Evolutionary conservation across 805 yeast species (phyloP).

Genomic region (Danielia oregonensis): DNA sequence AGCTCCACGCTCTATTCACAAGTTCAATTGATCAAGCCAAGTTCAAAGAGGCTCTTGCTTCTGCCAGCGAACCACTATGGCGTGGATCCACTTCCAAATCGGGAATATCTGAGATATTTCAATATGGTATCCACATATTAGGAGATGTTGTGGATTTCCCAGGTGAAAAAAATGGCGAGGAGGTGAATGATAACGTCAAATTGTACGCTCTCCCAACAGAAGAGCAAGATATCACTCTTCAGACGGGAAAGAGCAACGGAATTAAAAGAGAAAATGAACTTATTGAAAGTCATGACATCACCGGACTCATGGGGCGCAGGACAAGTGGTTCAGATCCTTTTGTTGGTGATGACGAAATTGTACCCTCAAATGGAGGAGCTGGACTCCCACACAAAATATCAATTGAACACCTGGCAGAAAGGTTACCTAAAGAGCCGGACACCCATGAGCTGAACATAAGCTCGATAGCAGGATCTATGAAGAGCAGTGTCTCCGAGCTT

Average conservation of each 20-base stretch:
- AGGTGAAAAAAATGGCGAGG: conserved; percentile 4
- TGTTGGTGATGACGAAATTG: too few species aligned
- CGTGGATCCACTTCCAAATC: conserved; percentile 3
- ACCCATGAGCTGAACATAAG: too few species aligned
- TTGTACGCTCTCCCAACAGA: background rate
- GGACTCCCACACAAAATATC: too few species aligned
- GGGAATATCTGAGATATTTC: conserved; percentile 10
- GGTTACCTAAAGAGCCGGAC: too few species aligned
- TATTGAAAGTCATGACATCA: conserved; percentile 19
- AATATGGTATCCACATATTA: conserved; percentile 18
- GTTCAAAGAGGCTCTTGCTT: conserved; percentile 1
- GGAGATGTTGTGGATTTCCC: conserved; percentile 19
- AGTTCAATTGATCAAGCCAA: background rate
- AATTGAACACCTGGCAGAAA: too few species aligned
- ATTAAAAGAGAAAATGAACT: conserved; percentile 2
- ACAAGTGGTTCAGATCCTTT: too few species aligned
- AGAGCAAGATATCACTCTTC: background rate
- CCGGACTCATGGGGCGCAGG: background rate
- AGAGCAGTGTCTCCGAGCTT: too few species aligned
- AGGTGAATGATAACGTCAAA: too few species aligned
- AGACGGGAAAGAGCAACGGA: background rate
- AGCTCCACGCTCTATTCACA: too few species aligned
- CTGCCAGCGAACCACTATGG: conserved; percentile 1
- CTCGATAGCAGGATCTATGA: too few species aligned
- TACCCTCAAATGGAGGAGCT: too few species aligned